Base-by-base conservation (phyloP, 2,329 filamentous ascomycete genomes). In the Pseudopithomyces maydicus region DNA sequence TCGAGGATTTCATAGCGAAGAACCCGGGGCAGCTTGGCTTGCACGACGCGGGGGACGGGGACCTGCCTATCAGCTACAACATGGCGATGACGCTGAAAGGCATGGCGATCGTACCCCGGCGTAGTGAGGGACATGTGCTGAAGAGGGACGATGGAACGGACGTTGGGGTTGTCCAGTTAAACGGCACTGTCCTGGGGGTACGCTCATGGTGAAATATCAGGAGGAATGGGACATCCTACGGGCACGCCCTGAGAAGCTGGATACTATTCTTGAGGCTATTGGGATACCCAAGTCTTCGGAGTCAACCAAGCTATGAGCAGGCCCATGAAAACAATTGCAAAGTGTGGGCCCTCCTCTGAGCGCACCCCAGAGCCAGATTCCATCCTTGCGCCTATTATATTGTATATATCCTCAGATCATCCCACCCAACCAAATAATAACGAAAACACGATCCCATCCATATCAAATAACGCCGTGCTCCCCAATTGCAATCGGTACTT, bases 181-280 rank as follows among this genome's bases (percentile, higher is more conserved):
- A 87, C 58, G 84, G 84, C 3, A 86, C 84, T 0, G 76, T 85
- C 74, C 86, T 3, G 84, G 79, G 1, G 84, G 83, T 1, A 86
- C 83, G 3, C 70, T 86, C 58, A 84, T 87, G 83, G 84, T 86
- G 19, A 86, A 86, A 68, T 73, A 78, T 6, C 74, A 83, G 63
- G 76, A 75, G 8, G 82, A 85, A 64, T 86, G 82, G 82, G 76
- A 84, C 57, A 60, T 74, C 35, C 64, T 87, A 36, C 73, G 76
- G 39, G 58, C 66, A 6, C 72, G 79, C 29, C 76, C 76, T 15
- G 70, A 74, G 29, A 59, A 75, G 23, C 70, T 86, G 36, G 74
- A 79, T 45, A 62, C 65, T 5, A 73, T 85, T 14, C 70, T 86
- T n/a, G 44, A 60, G 17, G 63, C 67, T 2, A 74, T 75, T 44